Evolutionary conservation across 768 basidiomycete genomes (phyloP).

Genomic region (Lentinula detonsa): DNA sequence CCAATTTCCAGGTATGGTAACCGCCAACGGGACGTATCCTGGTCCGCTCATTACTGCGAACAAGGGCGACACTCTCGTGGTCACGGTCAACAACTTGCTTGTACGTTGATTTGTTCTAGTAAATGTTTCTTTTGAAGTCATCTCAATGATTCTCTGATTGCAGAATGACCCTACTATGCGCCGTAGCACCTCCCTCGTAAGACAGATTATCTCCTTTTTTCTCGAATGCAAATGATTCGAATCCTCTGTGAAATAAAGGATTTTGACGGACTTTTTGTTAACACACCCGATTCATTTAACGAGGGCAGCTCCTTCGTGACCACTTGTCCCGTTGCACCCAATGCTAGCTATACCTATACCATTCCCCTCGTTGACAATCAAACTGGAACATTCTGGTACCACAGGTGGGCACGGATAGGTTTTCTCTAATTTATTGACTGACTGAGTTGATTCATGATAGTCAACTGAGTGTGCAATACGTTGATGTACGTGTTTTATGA

Average conservation of each 20-base stretch:
- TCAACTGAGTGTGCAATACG: slow-evolving; percentile 21
- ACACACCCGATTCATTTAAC: slow-evolving; percentile 16
- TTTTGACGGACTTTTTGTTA: slow-evolving; percentile 22
- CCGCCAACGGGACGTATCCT: slow-evolving; percentile 29
- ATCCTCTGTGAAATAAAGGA: slow-evolving; percentile 5
- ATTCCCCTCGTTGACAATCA: slow-evolving; percentile 28
- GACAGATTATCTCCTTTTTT: not conserved
- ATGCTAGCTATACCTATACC: slow-evolving; percentile 27
- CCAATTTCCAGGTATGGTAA: not conserved
- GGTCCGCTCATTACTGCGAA: slow-evolving; percentile 40
- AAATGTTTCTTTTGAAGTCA: not conserved
- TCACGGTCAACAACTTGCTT: slow-evolving; percentile 41
- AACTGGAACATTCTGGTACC: slow-evolving; percentile 39
- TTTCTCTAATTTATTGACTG: slow-evolving; percentile 10
- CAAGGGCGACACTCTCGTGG: slow-evolving; percentile 35
- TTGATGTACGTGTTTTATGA: slow-evolving; percentile 14
- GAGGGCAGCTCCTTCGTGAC: slow-evolving; percentile 36
- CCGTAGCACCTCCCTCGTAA: slow-evolving; percentile 18
- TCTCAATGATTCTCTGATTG: not conserved
- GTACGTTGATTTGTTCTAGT: slow-evolving; percentile 7
- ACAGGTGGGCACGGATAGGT: slow-evolving; percentile 8
- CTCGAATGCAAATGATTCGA: not conserved
- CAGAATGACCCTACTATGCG: slow-evolving; percentile 24
- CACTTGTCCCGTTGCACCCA: slow-evolving; percentile 34
- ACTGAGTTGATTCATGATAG: not conserved